A percentile compares a stretch with the other conserved stretches of the same genome.
phyloP scores from a whole-genome alignment of 1,284 basidiomycete species.

The Cystobasidiaceae sp. region DNA sequence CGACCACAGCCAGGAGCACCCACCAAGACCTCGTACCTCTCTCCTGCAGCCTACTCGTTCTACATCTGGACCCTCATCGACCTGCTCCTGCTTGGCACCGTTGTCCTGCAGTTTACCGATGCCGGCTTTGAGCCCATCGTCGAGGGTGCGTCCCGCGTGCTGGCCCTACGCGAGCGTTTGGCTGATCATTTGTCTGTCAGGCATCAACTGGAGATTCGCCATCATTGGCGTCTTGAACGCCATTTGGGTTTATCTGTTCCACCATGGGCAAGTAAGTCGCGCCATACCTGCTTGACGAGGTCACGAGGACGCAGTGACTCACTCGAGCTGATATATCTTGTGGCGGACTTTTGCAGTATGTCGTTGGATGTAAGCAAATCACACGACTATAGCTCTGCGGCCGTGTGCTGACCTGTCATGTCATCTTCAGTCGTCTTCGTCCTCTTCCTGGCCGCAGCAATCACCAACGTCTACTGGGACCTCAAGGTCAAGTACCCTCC shows the following conservation, averaged over 20 bases:
- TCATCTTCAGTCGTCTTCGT: conserved; percentile 48
- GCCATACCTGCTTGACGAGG: too few relatives aligned
- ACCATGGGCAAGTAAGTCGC: conserved; percentile 24
- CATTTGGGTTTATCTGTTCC: conserved; percentile 39
- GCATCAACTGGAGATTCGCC: conserved; percentile 49
- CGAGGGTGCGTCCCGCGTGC: not conserved
- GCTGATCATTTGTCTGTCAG: too few relatives aligned
- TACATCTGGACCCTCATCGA: conserved; percentile 43
- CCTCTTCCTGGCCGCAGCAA: conserved; percentile 46
- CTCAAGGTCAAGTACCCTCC: conserved; percentile 44
- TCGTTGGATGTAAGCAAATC: conserved; percentile 5
- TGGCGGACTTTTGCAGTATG: not conserved
- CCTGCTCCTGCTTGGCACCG: conserved; percentile 47
- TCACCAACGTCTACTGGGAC: conserved; percentile 48
- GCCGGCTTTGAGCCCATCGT: conserved; percentile 17
- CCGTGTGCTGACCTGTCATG: not conserved
- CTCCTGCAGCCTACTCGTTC: conserved; percentile 32
- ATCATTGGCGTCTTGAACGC: conserved; percentile 44
- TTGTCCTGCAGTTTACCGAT: conserved; percentile 42
- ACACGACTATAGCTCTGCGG: too few relatives aligned
- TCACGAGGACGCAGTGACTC: too few relatives aligned
- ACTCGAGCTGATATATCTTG: conserved; percentile 13
- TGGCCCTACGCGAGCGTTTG: too few relatives aligned
- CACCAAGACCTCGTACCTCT: conserved; percentile 24
- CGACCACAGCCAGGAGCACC: conserved; percentile 28